Evolutionary conservation across 441 rosid genomes (phyloP), one percentile per base, ranked within the genome.

Genomic region (Populus hybrid): DNA sequence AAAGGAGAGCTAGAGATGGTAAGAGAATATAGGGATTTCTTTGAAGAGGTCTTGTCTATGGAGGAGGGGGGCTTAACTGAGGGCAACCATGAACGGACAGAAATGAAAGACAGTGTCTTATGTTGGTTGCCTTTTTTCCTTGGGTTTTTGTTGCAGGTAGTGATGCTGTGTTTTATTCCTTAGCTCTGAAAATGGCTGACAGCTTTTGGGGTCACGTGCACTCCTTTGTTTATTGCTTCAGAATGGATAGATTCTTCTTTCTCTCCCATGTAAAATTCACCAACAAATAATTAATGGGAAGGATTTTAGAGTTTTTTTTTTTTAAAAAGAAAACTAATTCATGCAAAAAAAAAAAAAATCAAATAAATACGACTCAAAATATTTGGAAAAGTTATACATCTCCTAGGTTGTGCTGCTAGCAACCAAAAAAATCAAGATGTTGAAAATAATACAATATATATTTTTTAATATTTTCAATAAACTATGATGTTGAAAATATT

Each of bases 201-300:
- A 81, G 80, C 84, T 78, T 74, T 53, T 78, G 34, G 35, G 72
- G 68, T 83, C 85, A 83, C 87, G 84, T 72, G 85, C 73, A 68
- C 75, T 67, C 74, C 68, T 70, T 12, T 46, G 70, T 72, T 77
- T 79, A 9, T 72, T 78, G 81, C 76, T 69, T 64, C 53, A 24
- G 40, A 72, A 32, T 59, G 68, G 74, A 75, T 19, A 9, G 46
- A 18, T 24, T 71, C 35, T 9, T 57, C 26, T 40, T 30, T 74
- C 19, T 30, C 67, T 24, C 14, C 42, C 38, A 19, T 12, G 36
- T 28, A 10, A 73, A 59, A 32, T 63, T n/a, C n/a, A 34, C 53
- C 16, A 30, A 6, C n/a, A 61, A 61, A 32, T 24, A 38, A 6
- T 42, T 12, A 1, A 11, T 42, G 14, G 73, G 8, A 21, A 24